These are phyloP conservation scores for Coniferiporia weirii DNA, from an alignment of 1,284 basidiomycete species.

Conservation along the genomic window DNA sequence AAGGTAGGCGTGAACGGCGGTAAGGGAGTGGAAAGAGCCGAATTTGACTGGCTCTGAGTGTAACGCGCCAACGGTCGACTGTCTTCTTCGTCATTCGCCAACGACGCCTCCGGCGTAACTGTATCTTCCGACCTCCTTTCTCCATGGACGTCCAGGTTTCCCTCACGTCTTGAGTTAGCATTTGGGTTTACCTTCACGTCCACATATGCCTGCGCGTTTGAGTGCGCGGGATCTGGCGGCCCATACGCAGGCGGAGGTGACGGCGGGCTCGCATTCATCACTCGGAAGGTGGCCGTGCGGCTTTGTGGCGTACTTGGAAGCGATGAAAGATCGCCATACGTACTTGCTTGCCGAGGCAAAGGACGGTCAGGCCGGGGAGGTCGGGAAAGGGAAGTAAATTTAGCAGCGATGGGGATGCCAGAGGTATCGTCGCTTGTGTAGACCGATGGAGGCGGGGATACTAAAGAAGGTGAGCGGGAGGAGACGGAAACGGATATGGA, in stretches of 20 bases:
- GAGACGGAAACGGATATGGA: conserved; percentile 14
- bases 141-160: neutral
- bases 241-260: conserved; percentile 44
- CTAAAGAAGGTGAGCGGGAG: conserved; percentile 20
- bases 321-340: neutral
- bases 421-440: conserved; percentile 5
- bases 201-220: neutral
- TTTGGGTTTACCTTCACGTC: neutral
- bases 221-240: neutral
- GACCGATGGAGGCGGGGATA: conserved; percentile 20
- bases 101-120: conserved; percentile 7
- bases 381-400: neutral
- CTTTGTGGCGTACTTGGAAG: conserved; percentile 30
- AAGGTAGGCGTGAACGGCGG: neutral
- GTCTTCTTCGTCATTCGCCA: neutral
- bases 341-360: conserved; percentile 18
- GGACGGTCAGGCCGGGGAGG: neutral
- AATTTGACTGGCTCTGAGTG: neutral
- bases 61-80: neutral
- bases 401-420: conserved; percentile 9
- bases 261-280: conserved; percentile 33
- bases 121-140: conserved; percentile 15
- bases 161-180: neutral
- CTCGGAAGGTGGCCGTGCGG: conserved; percentile 29
- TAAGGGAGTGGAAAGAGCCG: neutral